Base-by-base conservation (phyloP, 2,329 filamentous ascomycete species). In the Elsinoe arachidis region DNA sequence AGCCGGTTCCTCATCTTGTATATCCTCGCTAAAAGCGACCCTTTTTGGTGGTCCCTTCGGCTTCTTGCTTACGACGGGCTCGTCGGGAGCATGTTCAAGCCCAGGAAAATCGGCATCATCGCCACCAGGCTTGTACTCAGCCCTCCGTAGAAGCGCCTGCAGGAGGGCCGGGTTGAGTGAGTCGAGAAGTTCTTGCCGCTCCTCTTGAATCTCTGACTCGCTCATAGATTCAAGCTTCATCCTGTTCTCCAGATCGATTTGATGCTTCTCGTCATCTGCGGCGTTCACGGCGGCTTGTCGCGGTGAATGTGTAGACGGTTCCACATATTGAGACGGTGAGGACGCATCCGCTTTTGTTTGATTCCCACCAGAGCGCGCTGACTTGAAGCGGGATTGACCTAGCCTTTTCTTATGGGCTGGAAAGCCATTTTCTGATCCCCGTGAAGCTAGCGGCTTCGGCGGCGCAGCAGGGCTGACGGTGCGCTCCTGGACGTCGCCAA, bases 391-490 rank as follows among this genome's bases (percentile, higher is more conserved):
- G 1, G 90, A 96, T 6, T 81, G 73, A 58, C 81, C 80, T 57
- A 77, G 79, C 62, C 91, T 84, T 69, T 88, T 90, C 70, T 87
- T 93, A 70, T 90, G 91, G 59, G 85, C 83, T n/a, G 93, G 93
- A 64, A 97, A 97, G 1, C 93, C 93, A 11, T 81, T 84, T 3
- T 77, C 61, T 55, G 66, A 71, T 17, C 77, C 74, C 9, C 75
- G 78, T 12, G 86, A 84, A 9, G 84, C 81, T 38, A 86, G 84
- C 3, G 87, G 78, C 61, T 82, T 84, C 19, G 82, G 77, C 12
- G 65, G 34, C 11, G 58, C 46, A 23, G 52, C 21, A 35, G 56
- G 55, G 9, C 47, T 55, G 21, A 77, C 72, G 44, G 83, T 79
- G 61, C 88, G 86, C 74, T 97, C 92, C 65, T 87, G 80, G 61